Evolutionary conservation across 2,329 filamentous ascomycete species (phyloP), one percentile per base, ranked within the genome.

Genomic region (Hypoxylon sp.): DNA sequence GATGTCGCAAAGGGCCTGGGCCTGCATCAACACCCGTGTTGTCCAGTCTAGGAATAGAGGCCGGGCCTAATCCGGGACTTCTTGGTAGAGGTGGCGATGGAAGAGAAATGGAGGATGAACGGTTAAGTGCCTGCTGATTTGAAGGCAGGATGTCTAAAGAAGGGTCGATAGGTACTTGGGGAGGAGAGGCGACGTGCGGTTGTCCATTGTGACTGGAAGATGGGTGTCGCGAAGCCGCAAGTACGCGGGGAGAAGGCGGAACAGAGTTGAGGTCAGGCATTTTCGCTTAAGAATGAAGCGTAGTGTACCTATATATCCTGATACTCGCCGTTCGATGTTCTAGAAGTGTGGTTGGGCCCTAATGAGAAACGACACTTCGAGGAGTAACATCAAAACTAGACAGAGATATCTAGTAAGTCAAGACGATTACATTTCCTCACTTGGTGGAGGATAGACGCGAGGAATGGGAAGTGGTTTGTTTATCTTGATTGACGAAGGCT

Each of bases 1-100:
- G 92, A 69, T 96, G 92, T 57, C 93, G 84, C 63, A 95, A 74
- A 3, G 93, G 92, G 0, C 88, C 89, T 47, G 84, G 83, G 0
- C 84, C 84, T 21, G 75, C 68, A 19, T 77, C 78, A 34, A 82
- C 77, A 9, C 75, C 77, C 1, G 75, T 70, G 49, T 74, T 73
- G 59, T 75, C 69, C 29, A 65, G 61, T 59, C 59, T 61, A 0
- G 61, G 55, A 2, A 59, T 57, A 6, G 57, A 47, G 2, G 69
- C 65, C 37, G 69, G 69, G 26, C 65, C 62, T 23, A 62, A 59
- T 59, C 47, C 20, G 4, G 44, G 35, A 37, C 36, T 15, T 36
- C 35, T 64, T 56, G 36, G 66, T 59, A 35, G 67, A 63, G 42
- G 69, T 48, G 51, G 70, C 19, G 62, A 59, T 37, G 71, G 51